Evolutionary conservation across 352 stramenopile species (phyloP), one percentile per base, ranked within the genome.

Genomic region (Pseudoperonospora humuli): DNA sequence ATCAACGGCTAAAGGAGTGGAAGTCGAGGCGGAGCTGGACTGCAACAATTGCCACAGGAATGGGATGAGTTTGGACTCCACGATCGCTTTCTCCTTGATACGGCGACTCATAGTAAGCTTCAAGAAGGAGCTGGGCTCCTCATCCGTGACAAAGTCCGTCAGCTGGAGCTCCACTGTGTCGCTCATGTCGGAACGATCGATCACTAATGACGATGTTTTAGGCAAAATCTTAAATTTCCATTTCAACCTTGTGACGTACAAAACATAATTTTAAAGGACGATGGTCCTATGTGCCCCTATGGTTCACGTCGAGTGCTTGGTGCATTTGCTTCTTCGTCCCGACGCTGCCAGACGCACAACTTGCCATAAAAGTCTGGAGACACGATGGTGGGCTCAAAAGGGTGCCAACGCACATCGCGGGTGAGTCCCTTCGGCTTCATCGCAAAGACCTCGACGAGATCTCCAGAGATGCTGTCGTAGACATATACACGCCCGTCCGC

Each of bases 351-450:
- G 43, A 92, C 67, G 49, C 77, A 89, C 26, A 89, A 64, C 50
- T 92, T 89, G 49, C 80, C 80, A 29, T 92, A 86, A 49, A 92
- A 92, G 47, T 92, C 80, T 0, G 75, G 77, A 11, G 80, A 92
- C 19, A 88, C 77, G 42, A 92, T 84, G 7, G 67, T 86, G 17
- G 80, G 75, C 21, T 89, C 74, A 46, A 77, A 86, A 32, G 80
- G 80, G 29, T 92, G 80, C 78, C 80, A 92, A 18, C 77, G 77
- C 32, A 92, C 80, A 49, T 92, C 80, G 23, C 80, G 76, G 29
- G 77, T 92, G 41, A 92, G 62, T 1, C 80, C 77, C 11, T 77
- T 75, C n/a, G 71, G 65, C 29, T 74, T 84, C 73, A 88, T 87
- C 7, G 73, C 64, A 35, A 93, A 89, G 10, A 85, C 68, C 40